Conservation (phyloP, 768 basidiomycete genomes). For the Boletus subcaerulescens region DNA sequence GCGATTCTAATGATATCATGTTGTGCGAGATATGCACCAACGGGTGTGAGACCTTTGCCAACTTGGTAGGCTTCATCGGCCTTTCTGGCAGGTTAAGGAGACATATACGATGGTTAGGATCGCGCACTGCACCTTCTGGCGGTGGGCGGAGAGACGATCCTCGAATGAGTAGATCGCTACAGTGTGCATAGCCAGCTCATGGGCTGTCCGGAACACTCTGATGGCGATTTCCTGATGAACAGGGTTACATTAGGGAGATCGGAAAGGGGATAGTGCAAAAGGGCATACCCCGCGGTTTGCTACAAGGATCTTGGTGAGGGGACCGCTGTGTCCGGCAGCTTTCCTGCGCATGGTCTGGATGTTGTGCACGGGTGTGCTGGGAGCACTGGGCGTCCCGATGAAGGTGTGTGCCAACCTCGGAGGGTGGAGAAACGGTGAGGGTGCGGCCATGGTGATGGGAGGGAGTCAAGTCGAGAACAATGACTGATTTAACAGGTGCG, state of each 20-base stretch:
- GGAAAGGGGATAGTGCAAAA: slow-evolving; percentile 3
- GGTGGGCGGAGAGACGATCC: slow-evolving; percentile 94
- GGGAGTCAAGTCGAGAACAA: slow-evolving; percentile 14
- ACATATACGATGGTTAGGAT: slow-evolving; percentile 28
- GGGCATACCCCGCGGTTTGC: slow-evolving; percentile 83
- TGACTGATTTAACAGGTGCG: slow-evolving; percentile 6
- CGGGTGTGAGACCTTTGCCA: slow-evolving; percentile 93
- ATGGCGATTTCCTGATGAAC: slow-evolving; percentile 90
- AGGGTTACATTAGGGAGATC: slow-evolving; percentile 1
- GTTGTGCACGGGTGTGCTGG: slow-evolving; percentile 84
- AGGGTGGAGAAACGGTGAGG: slow-evolving; percentile 54
- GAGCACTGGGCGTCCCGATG: slow-evolving; percentile 68
- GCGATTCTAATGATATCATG: slow-evolving; percentile 96
- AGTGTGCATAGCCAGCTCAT: slow-evolving; percentile 98
- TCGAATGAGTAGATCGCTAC: slow-evolving; percentile 98
- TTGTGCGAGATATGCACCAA: slow-evolving; percentile 95
- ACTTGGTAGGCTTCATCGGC: slow-evolving; percentile 99
- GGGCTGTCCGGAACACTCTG: slow-evolving; percentile 96
- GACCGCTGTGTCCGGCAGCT: slow-evolving; percentile 86
- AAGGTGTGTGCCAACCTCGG: slow-evolving; percentile 73
- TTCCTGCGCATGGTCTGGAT: slow-evolving; percentile 91
- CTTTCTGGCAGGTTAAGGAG: slow-evolving; percentile 38
- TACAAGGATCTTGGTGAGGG: slow-evolving; percentile 87
- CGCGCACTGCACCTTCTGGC: slow-evolving; percentile 79
- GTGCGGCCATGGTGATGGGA: slow-evolving; percentile 27